These are phyloP conservation scores for Aspergillus arachidicola DNA, from an alignment of 2,329 filamentous ascomycete species.

Conservation along the genomic window DNA sequence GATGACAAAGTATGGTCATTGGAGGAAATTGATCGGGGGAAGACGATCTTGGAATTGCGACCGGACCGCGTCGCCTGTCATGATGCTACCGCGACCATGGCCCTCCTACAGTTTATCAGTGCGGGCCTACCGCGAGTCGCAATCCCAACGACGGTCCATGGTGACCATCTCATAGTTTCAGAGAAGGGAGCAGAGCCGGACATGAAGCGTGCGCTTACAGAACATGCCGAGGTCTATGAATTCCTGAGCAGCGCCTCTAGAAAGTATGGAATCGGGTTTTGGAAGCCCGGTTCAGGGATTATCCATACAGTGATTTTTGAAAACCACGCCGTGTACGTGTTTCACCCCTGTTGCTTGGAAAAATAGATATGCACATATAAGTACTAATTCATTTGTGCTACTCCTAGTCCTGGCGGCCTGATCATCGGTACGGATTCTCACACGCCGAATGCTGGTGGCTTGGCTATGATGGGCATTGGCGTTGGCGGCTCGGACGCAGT, in stretches of 20 bases:
- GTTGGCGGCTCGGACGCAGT: slow-evolving; percentile 92
- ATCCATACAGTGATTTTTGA: too few species aligned
- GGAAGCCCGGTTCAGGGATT: slow-evolving; percentile 34
- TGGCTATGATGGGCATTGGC: slow-evolving; percentile 90
- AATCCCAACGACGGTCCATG: slow-evolving; percentile 45
- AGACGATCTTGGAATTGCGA: slow-evolving; percentile 40
- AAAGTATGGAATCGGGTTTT: slow-evolving; percentile 51
- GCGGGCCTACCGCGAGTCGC: slow-evolving; percentile 42
- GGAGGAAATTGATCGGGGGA: slow-evolving; percentile 39
- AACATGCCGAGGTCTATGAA: slow-evolving; percentile 43
- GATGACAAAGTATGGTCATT: slow-evolving; percentile 21
- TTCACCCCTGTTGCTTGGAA: too few species aligned
- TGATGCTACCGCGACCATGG: slow-evolving; percentile 49
- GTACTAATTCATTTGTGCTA: too few species aligned
- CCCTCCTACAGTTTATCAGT: slow-evolving; percentile 47
- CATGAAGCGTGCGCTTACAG: slow-evolving; percentile 26
- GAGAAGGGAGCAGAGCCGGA: slow-evolving; percentile 19
- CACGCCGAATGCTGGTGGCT: slow-evolving; percentile 91
- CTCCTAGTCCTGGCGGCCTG: slow-evolving; percentile 73
- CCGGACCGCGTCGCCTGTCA: slow-evolving; percentile 48
- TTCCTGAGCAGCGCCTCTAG: slow-evolving; percentile 44
- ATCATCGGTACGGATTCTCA: slow-evolving; percentile 96
- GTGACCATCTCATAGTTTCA: slow-evolving; percentile 44
- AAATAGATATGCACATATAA: too few species aligned
- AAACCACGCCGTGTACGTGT: too few species aligned